phyloP scores from a whole-genome alignment of 2,329 filamentous ascomycete species.

The Metarhizium album region DNA sequence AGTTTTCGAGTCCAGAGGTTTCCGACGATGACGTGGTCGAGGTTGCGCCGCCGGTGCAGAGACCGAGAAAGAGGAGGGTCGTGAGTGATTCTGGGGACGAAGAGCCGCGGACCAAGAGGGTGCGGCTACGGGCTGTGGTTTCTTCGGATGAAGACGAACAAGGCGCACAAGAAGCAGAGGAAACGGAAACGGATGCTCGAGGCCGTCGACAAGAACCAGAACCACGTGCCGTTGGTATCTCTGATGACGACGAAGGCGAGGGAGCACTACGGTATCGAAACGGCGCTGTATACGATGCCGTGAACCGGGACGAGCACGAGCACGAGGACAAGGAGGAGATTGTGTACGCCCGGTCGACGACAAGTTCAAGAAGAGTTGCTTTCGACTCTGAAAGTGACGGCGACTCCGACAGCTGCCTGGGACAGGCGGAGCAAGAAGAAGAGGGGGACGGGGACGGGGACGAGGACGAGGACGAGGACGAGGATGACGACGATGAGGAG shows the following conservation, averaged over 20 bases:
- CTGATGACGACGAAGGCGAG: not conserved
- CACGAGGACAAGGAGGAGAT: not conserved
- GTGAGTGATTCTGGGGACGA: conserved; percentile 19
- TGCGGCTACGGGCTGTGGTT: conserved; percentile 12
- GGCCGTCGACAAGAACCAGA: not conserved
- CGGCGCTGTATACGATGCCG: not conserved
- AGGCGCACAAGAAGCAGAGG: not conserved
- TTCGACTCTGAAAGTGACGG: not conserved
- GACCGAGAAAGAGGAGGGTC: conserved; percentile 18
- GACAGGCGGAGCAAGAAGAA: no score
- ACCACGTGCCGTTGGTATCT: not conserved
- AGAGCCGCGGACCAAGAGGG: conserved; percentile 14
- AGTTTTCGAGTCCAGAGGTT: conserved; percentile 3
- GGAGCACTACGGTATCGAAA: not conserved
- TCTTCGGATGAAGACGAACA: conserved; percentile 10
- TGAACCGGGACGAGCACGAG: not conserved
- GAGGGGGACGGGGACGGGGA: no score
- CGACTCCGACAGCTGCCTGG: conserved; percentile 5
- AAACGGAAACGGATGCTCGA: not conserved
- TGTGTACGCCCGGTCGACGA: not conserved
- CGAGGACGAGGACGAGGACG: no score
- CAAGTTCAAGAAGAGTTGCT: not conserved
- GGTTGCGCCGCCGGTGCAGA: not conserved
- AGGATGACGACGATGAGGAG: conserved; percentile 9
- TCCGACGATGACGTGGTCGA: conserved; percentile 4